Evolutionary conservation across 129 eudicot genomes (phyloP), one percentile per base, ranked within the genome.

Genomic region (Flaveria bidentis): DNA sequence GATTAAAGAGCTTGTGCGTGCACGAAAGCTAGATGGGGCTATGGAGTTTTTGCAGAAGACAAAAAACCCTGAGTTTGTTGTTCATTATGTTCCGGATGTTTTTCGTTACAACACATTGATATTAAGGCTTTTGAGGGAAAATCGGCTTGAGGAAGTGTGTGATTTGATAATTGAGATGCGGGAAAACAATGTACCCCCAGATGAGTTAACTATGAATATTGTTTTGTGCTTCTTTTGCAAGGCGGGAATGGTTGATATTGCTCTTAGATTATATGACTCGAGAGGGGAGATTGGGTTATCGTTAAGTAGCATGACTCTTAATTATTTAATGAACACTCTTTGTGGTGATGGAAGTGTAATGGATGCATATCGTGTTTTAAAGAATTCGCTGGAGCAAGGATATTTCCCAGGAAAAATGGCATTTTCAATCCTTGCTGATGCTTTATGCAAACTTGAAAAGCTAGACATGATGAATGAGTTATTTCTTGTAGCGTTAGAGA

Each of bases 121-220:
- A 51, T 28, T 75, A 73, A 77, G 82, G 80, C 93, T 93, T 67
- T 81, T 93, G 78, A 81, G 51, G 83, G 85, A 89, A 67, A 85
- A 93, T 41, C 82, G 90, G 47, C 83, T 91, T 25, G 82, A 80
- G 55, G 97, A 93, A 51, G 91, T 88, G 17, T 90, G 69, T 75
- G 97, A 93, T 87, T 80, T 93, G 75, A 71, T 93, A 81, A 85
- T 75, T 67, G 96, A 93, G 53, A 93, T 93, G 98, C 84, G 74
- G 76, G 88, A 91, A 77, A 79, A 36, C 33, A 75, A 75, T 60
- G 65, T 91, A 30, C 73, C 79, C 12, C 98, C 97, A 0, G 88
- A 94, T 53, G 88, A 80, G 76, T 63, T 84, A 12, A 94, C 98
- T 16, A 84, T 94, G 96, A 91, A 88, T 78, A 84, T 75, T 18